A percentile compares a stretch with the other conserved stretches of the same genome.
These are phyloP conservation scores for Camellia lanceoleosa DNA, from an alignment of 148 eudicot genomes.

Conservation along the genomic window DNA sequence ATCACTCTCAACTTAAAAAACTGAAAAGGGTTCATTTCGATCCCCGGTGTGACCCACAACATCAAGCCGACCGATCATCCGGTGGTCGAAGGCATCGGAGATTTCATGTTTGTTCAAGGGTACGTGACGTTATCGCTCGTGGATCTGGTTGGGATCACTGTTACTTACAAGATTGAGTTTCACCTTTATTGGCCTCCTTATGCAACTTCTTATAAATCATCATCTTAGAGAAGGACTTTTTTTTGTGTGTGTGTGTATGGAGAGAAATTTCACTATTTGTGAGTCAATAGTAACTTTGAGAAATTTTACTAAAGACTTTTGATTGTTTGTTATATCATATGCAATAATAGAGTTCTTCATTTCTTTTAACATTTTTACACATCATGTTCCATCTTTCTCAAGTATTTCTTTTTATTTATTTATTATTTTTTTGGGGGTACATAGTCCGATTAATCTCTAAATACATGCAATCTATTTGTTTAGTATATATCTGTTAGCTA, in stretches of 20 bases:
- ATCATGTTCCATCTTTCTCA: no score
- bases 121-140: conserved; percentile 36
- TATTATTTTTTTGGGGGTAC: no score
- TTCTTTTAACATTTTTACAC: no score
- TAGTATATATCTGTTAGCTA: no score
- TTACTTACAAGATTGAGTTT: conserved; percentile 41
- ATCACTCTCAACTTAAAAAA: conserved; percentile 28
- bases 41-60: conserved; percentile 39
- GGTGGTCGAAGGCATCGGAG: conserved; percentile 46
- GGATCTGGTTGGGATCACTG: conserved; percentile 20
- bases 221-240: neutral
- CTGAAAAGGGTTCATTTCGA: conserved; percentile 38
- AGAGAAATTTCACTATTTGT: neutral
- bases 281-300: neutral
- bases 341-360: neutral
- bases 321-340: neutral
- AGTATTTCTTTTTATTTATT: no score
- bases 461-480: no score
- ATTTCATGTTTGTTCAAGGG: conserved; percentile 53
- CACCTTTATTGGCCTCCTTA: conserved; percentile 56
- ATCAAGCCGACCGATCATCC: conserved; percentile 33
- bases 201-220: conserved; percentile 28
- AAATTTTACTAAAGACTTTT: neutral
- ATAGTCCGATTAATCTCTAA: no score
- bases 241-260: no score